Percentiles rank a stretch among this genome's conserved stretches.
phyloP scores from a whole-genome alignment of 768 basidiomycete genomes.

The Boletus rex-veris region DNA sequence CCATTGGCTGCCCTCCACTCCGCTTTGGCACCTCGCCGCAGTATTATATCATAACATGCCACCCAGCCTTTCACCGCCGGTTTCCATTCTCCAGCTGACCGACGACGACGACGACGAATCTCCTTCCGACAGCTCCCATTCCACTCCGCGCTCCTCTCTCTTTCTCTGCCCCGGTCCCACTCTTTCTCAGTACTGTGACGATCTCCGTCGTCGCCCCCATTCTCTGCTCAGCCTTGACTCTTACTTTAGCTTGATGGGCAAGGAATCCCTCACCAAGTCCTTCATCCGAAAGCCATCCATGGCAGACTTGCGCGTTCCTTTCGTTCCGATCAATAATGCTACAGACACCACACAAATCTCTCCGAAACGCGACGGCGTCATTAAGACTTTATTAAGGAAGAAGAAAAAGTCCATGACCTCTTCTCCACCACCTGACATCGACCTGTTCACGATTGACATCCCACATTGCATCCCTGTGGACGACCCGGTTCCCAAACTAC shows the following conservation, averaged over 20 bases:
- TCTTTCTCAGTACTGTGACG: not conserved
- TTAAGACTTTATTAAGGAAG: slow-evolving; percentile 18
- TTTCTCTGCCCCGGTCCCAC: slow-evolving; percentile 2
- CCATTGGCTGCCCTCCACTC: slow-evolving; percentile 16
- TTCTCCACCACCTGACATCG: slow-evolving; percentile 2
- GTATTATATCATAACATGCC: slow-evolving; percentile 24
- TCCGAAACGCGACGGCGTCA: slow-evolving; percentile 22
- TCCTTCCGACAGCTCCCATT: slow-evolving; percentile 6
- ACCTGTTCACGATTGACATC: slow-evolving; percentile 2
- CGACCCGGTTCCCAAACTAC: not conserved
- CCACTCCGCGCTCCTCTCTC: slow-evolving; percentile 23
- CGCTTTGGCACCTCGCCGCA: slow-evolving; percentile 20
- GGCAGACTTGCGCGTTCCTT: slow-evolving; percentile 11
- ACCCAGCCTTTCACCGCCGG: slow-evolving; percentile 4
- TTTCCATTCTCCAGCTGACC: slow-evolving; percentile 9
- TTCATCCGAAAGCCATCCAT: slow-evolving; percentile 10
- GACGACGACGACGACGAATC: slow-evolving; percentile 18
- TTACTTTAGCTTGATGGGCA: slow-evolving; percentile 27
- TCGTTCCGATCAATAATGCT: slow-evolving; percentile 5
- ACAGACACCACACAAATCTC: slow-evolving; percentile 4
- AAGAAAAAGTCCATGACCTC: slow-evolving; percentile 21
- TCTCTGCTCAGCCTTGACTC: slow-evolving; percentile 29
- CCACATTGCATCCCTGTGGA: not conserved
- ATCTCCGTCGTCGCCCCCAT: slow-evolving; percentile 10
- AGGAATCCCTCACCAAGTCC: slow-evolving; percentile 13